Evolutionary conservation across 495 filamentous ascomycete species (phyloP).

Genomic region (Pyrenula aspistea): DNA sequence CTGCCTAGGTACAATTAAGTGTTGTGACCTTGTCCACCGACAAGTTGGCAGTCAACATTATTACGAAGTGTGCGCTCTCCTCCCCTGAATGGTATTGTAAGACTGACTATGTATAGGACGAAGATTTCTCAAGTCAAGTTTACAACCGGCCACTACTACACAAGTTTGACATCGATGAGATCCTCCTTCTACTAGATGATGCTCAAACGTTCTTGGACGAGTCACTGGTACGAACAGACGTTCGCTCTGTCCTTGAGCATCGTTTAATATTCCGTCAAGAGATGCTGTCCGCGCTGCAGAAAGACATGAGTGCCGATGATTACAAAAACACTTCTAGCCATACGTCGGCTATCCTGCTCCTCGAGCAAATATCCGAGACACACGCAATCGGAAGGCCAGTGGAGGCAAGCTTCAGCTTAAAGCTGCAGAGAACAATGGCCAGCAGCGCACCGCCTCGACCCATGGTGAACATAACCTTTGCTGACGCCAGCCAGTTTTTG

Average conservation of each 20-base stretch:
- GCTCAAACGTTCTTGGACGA: conserved; percentile 43
- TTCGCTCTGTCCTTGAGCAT: conserved; percentile 46
- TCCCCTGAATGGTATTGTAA: conserved; percentile 1
- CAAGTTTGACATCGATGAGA: conserved; percentile 40
- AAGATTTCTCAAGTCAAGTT: conserved; percentile 87
- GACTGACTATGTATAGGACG: conserved; percentile 48
- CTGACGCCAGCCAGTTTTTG: conserved; percentile 59
- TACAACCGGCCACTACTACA: conserved; percentile 71
- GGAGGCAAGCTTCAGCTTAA: conserved; percentile 71
- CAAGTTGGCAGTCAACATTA: conserved; percentile 67
- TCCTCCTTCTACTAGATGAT: conserved; percentile 46
- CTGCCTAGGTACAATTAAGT: conserved; percentile 72
- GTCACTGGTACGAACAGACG: conserved; percentile 25
- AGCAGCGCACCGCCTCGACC: conserved; percentile 89
- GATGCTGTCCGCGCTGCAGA: conserved; percentile 42
- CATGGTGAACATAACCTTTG: conserved; percentile 63
- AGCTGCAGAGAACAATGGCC: conserved; percentile 77
- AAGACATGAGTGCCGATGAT: conserved; percentile 29
- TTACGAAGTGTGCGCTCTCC: conserved; percentile 57
- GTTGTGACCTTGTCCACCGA: conserved; percentile 67
- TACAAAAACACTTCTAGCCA: conserved; percentile 27
- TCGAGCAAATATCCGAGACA: conserved; percentile 41
- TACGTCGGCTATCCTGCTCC: conserved; percentile 25
- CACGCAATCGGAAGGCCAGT: conserved; percentile 52
- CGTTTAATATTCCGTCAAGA: conserved; percentile 52